Evolutionary conservation across 1,139 yeast species (phyloP).

Genomic region (Lodderomyces beijingensis): DNA sequence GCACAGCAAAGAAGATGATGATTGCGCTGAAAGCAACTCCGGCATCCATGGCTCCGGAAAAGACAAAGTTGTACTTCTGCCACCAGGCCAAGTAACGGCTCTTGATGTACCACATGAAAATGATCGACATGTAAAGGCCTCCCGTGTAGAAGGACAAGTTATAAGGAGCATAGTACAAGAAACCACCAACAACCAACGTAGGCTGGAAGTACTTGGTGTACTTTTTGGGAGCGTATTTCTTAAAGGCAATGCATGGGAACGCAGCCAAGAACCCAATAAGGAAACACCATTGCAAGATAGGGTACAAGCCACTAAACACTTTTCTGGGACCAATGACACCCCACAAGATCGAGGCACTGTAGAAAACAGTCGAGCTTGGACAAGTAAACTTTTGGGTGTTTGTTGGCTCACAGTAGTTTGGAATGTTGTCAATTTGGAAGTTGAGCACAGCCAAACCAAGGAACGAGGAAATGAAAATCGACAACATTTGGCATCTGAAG

Average conservation of each 20-base stretch:
- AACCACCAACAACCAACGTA: conserved; percentile 38
- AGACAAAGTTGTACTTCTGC: conserved; percentile 55
- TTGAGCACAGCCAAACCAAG: conserved; percentile 49
- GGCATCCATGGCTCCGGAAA: conserved; percentile 46
- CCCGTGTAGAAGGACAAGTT: conserved; percentile 46
- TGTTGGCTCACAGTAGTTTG: conserved; percentile 28
- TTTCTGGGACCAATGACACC: conserved; percentile 60
- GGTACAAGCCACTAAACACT: conserved; percentile 45
- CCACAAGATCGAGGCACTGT: conserved; percentile 56
- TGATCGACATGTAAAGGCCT: conserved; percentile 36
- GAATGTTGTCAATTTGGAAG: conserved; percentile 36
- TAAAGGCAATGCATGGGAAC: conserved; percentile 37
- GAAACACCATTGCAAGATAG: conserved; percentile 47
- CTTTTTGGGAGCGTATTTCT: conserved; percentile 28
- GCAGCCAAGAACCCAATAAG: conserved; percentile 50
- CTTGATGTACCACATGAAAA: conserved; percentile 47
- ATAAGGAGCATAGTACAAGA: conserved; percentile 42
- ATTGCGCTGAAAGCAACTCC: conserved; percentile 52
- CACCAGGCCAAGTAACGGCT: conserved; percentile 48
- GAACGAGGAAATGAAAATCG: conserved; percentile 36
- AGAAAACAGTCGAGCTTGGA: conserved; percentile 44
- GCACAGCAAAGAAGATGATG: conserved; percentile 53
- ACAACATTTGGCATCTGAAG: conserved; percentile 52
- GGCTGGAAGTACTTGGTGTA: conserved; percentile 39
- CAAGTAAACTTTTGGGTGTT: conserved; percentile 46